Percentiles rank a stretch among this genome's conserved stretches.
These are phyloP conservation scores for Wilhelminamyces savonicus DNA, from an alignment of 805 yeast species.

Conservation along the genomic window DNA sequence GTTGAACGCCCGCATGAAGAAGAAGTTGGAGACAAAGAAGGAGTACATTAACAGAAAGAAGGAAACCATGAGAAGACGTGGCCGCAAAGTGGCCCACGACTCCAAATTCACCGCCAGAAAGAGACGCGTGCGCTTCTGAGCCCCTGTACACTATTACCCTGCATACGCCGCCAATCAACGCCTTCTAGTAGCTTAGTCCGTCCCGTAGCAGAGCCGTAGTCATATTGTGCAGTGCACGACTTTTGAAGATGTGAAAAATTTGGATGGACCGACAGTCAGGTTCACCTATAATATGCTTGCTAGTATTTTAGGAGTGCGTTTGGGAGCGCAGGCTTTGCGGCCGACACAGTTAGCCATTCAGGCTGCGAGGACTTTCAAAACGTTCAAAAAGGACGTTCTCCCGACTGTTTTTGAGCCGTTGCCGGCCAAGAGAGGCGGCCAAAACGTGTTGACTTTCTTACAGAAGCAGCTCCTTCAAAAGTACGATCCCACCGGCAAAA, in stretches of 20 bases:
- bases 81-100: slow-evolving; percentile 82
- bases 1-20: slow-evolving; percentile 41
- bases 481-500: slow-evolving; percentile 69
- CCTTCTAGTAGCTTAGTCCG: background rate
- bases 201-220: background rate
- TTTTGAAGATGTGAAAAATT: slow-evolving; percentile 3
- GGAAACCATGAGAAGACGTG: slow-evolving; percentile 87
- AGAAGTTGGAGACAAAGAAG: slow-evolving; percentile 65
- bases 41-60: slow-evolving; percentile 87
- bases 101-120: slow-evolving; percentile 86
- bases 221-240: slow-evolving; percentile 2
- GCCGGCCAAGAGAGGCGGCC: slow-evolving; percentile 43
- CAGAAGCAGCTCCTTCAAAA: slow-evolving; percentile 46
- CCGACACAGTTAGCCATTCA: slow-evolving; percentile 4
- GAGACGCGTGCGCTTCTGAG: slow-evolving; percentile 37
- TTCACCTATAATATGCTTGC: slow-evolving; percentile 1
- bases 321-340: slow-evolving; percentile 2
- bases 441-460: slow-evolving; percentile 37
- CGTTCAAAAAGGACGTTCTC: slow-evolving; percentile 5
- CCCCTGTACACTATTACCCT: too few relatives aligned
- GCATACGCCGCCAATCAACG: background rate
- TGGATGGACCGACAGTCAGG: background rate
- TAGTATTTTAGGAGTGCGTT: slow-evolving; percentile 6
- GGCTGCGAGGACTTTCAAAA: slow-evolving; percentile 12
- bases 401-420: slow-evolving; percentile 44